Evolutionary conservation across 2,329 filamentous ascomycete species (phyloP), one percentile per base, ranked within the genome.

Genomic region (Ophiocordyceps robertsii): DNA sequence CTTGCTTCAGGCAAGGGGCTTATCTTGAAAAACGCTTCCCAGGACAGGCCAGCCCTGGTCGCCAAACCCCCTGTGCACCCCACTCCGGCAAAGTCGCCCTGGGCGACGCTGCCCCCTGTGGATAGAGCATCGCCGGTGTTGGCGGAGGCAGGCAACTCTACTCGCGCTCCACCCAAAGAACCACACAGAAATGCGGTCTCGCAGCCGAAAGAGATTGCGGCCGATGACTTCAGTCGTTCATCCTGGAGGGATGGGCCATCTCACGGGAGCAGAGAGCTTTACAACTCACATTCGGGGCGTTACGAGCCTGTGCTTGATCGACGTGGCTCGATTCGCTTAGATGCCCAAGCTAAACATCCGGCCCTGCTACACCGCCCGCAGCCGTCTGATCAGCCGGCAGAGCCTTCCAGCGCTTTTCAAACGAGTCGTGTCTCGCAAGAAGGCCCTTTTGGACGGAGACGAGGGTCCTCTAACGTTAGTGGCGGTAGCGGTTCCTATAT

Each of bases 241-340:
- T 75, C 80, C 30, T 94, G 85, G 81, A 75, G 84, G 53, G 87
- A 95, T 47, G 75, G 80, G 6, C 69, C 72, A 31, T 57, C 68
- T 1, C 69, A 74, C 43, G 69, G 73, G 11, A 80, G 77, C 47
- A 73, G 84, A 44, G 89, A 96, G 59, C 69, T 96, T 0, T 96
- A 80, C 65, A 95, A 96, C 58, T 94, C 90, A n/a, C 84, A 93
- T 43, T 95, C 87, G 42, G 90, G 90, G 16, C 82, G 87, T 40
- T 94, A 95, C 52, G 90, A 96, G 57, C 88, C 89, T 14, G 90
- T 89, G 4, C 69, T 75, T 41, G 87, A 95, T 47, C 80, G 88
- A 32, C 78, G 86, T 49, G 77, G 76, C 16, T 78, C 82, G 29
- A 66, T 75, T 49, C 77, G 83, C 41, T 75, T 78, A 43, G 84